Evolutionary conservation across 768 basidiomycete species (phyloP), one percentile per base, ranked within the genome.

Genomic region (Hericium coralloides): DNA sequence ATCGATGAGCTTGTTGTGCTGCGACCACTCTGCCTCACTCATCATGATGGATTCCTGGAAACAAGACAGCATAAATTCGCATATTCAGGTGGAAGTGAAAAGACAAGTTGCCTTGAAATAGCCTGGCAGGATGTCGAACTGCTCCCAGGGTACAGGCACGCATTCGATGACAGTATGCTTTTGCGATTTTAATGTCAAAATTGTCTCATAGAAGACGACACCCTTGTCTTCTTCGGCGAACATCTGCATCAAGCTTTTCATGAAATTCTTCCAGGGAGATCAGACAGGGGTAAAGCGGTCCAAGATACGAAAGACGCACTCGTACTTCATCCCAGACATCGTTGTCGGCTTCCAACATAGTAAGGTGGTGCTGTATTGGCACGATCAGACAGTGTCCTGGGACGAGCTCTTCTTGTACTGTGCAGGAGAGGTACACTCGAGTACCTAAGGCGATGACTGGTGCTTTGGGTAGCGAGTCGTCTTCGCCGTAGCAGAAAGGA

Each of bases 241-340:
- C 95, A 97, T 97, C 58, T 82, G 81, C 84, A 98, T 98, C 17
- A 99, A 75, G 59, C 92, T 94, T 74, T 99, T 99, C 83, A 85
- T 85, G 66, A 83, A 84, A 66, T 85, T 85, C 82, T 84, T 64
- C 31, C 1, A 31, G 31, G 31, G 31, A n/a, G 7, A 37, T 9
- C 22, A 4, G 37, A 38, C n/a, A 7, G 50, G 12, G 15, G 20
- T 15, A 26, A 14, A 57, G n/a, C n/a, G 52, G 25, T 20, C 17
- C 20, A 47, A 12, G 49, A 12, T 18, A 20, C 39, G 18, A 58
- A n/a, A 43, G n/a, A 70, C 86, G 55, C 66, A 95, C 95, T 72
- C 80, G 80, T 57, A 93, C 85, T 80, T 98, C 95, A 60, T 98
- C 95, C 95, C 95, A 99, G 22, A 95, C 88, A 65, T 99, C 95